These are phyloP conservation scores for Fraxinus cuspidata DNA, from an alignment of 257 asterid species.

Conservation along the genomic window DNA sequence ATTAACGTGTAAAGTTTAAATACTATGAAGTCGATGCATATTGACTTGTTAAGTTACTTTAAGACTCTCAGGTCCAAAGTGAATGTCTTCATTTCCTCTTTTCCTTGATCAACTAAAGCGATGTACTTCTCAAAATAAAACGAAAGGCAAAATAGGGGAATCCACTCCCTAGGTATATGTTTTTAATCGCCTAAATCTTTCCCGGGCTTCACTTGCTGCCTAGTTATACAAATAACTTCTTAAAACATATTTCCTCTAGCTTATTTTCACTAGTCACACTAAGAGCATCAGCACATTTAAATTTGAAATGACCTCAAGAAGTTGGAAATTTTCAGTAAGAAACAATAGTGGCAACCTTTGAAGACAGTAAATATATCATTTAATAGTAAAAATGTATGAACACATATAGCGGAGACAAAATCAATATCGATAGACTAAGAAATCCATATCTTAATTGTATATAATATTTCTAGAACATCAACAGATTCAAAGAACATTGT, in stretches of 20 bases:
- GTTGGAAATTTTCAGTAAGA: neutral
- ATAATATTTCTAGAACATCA: slow-evolving; percentile 69
- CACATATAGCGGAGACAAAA: neutral
- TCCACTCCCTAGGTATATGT: too few species aligned
- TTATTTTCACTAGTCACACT: neutral
- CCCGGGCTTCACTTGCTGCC: neutral
- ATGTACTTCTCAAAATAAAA: neutral
- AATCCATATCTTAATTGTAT: slow-evolving; percentile 11
- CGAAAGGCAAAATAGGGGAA: neutral
- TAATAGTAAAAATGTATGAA: neutral
- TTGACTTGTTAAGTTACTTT: neutral
- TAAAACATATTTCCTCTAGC: neutral
- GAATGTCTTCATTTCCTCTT: neutral
- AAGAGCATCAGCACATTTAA: neutral
- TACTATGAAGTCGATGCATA: neutral
- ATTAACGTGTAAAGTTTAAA: too few species aligned
- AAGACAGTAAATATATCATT: neutral
- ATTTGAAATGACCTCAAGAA: neutral
- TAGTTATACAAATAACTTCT: neutral
- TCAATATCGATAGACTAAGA: neutral
- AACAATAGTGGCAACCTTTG: neutral
- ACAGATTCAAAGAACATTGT: slow-evolving; percentile 76
- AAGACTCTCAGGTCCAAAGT: neutral
- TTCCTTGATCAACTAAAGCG: neutral
- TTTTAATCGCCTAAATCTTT: too few species aligned